These are phyloP conservation scores for Physaria fendleri DNA, from an alignment of 345 rosid genomes.

Conservation along the genomic window DNA sequence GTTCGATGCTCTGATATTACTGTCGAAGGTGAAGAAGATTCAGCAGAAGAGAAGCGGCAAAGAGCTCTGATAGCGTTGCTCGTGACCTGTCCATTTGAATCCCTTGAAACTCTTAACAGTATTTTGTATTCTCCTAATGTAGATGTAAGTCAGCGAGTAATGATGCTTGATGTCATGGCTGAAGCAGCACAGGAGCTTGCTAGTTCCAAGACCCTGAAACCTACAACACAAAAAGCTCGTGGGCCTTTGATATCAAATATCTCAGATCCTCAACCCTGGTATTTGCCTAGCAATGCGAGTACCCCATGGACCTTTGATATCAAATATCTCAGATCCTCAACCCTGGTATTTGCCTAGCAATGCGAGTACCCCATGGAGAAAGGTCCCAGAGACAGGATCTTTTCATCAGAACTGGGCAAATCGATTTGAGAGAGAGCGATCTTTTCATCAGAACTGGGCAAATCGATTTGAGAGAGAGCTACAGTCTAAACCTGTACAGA, in stretches of 20 bases:
- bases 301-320: conserved; percentile 49
- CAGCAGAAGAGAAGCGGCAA: conserved; percentile 93
- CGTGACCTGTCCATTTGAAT: conserved; percentile 68
- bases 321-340: conserved; percentile 67
- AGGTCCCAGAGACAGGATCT: conserved; percentile 55
- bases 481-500: conserved; percentile 52
- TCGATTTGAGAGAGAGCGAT: conserved; percentile 84
- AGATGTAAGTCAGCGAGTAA: conserved; percentile 87
- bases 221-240: conserved; percentile 42
- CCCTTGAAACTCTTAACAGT: conserved; percentile 57
- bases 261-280: conserved; percentile 86
- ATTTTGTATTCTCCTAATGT: conserved; percentile 78
- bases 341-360: conserved; percentile 91
- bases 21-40: conserved; percentile 91
- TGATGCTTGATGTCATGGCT: conserved; percentile 93
- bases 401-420: conserved; percentile 60
- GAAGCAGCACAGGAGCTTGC: conserved; percentile 94
- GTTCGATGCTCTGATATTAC: conserved; percentile 89
- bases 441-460: conserved; percentile 66
- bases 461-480: conserved; percentile 85
- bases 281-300: conserved; percentile 71
- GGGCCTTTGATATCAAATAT: conserved; percentile 53
- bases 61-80: conserved; percentile 77
- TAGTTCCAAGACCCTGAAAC: conserved; percentile 48
- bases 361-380: conserved; percentile 75